Evolutionary conservation across 2,329 filamentous ascomycete genomes (phyloP).

Genomic region (Ophiostoma novo-ulmi): DNA sequence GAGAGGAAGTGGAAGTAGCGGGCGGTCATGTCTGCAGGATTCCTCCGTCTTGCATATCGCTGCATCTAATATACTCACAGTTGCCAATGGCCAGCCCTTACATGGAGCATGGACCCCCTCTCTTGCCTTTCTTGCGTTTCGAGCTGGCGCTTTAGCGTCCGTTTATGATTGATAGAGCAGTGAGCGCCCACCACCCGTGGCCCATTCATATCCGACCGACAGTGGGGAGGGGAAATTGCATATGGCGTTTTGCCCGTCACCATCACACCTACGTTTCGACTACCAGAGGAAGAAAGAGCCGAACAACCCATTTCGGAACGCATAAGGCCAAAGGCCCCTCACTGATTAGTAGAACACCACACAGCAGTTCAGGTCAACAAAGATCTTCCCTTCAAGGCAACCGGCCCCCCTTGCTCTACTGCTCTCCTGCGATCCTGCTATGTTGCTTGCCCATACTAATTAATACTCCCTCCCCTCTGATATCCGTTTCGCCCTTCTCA

Average conservation of each 20-base stretch:
- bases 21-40: not conserved
- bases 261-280: conserved; percentile 13
- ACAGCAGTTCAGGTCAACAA: not conserved
- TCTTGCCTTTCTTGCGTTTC: not conserved
- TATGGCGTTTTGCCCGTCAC: not conserved
- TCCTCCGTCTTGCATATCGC: not conserved
- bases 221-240: conserved; percentile 17
- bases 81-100: not conserved
- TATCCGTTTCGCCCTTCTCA: conserved; percentile 7
- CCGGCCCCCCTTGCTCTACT: conserved; percentile 16
- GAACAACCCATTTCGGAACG: conserved; percentile 16
- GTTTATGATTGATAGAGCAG: not conserved
- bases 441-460: conserved; percentile 4
- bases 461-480: not conserved
- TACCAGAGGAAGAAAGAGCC: not conserved
- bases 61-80: not conserved
- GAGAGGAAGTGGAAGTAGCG: not conserved
- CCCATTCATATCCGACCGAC: conserved; percentile 24
- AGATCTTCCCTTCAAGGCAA: conserved; percentile 16
- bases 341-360: conserved; percentile 2
- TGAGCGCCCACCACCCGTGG: not conserved
- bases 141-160: conserved; percentile 11
- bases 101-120: conserved; percentile 4
- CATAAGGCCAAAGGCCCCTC: not conserved
- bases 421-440: not conserved